Conservation (phyloP, 495 filamentous ascomycete species). For the Mytilinidion resinicola region DNA sequence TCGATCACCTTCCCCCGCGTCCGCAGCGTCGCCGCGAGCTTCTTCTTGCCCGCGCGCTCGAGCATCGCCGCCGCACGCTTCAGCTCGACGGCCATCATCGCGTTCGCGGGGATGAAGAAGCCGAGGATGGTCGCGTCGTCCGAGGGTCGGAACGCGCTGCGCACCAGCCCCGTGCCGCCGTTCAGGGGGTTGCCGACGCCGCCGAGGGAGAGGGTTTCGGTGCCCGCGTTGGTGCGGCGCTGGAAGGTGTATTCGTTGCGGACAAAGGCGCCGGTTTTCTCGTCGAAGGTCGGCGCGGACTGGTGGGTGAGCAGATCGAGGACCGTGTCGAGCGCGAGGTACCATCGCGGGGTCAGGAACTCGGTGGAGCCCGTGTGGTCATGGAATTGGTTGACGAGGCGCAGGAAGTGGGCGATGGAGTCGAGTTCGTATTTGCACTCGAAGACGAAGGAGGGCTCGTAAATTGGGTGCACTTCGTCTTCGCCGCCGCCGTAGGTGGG, state of each 20-base stretch:
- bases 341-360: constrained; percentile 76
- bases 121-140: constrained; percentile 96
- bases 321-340: constrained; percentile 66
- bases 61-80: constrained; percentile 68
- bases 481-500: constrained; percentile 67
- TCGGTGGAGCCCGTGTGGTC: constrained; percentile 68
- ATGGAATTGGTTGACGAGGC: constrained; percentile 79
- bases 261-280: constrained; percentile 53
- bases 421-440: constrained; percentile 99
- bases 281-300: constrained; percentile 69
- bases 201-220: constrained; percentile 77
- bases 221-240: constrained; percentile 69
- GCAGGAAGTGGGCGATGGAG: constrained; percentile 86
- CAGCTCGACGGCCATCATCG: constrained; percentile 90
- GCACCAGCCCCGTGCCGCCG: constrained; percentile 73
- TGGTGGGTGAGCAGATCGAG: constrained; percentile 71
- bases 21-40: constrained; percentile 47
- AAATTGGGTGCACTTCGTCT: constrained; percentile 78
- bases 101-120: constrained; percentile 94
- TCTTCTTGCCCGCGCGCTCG: constrained; percentile 46
- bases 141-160: constrained; percentile 91
- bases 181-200: constrained; percentile 90
- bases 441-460: constrained; percentile 78
- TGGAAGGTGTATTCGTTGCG: constrained; percentile 82
- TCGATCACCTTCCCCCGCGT: constrained; percentile 62